A percentile compares a stretch with the other conserved stretches of the same genome.
These are phyloP conservation scores for Ceratocystis lukuohia DNA, from an alignment of 2,329 filamentous ascomycete species.

Conservation along the genomic window DNA sequence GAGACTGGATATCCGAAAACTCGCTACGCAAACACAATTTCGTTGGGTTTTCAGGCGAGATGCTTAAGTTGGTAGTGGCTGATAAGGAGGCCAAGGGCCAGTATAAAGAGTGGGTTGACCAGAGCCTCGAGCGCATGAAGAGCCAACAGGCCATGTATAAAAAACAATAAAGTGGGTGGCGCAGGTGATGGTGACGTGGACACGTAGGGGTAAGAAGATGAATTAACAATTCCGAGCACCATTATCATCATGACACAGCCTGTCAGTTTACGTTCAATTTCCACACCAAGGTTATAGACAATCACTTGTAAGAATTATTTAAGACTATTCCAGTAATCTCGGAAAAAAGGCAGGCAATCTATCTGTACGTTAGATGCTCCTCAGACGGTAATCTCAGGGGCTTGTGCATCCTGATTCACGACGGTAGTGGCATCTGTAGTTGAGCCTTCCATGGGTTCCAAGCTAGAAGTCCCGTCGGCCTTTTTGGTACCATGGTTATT, in stretches of 20 bases:
- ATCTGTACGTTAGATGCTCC: not conserved
- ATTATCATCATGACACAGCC: not conserved
- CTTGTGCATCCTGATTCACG: slow-evolving; percentile 2
- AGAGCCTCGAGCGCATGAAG: slow-evolving; percentile 46
- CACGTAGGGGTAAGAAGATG: slow-evolving; percentile 26
- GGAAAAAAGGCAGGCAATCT: no score
- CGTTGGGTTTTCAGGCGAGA: slow-evolving; percentile 83
- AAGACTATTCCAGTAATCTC: slow-evolving; percentile 1
- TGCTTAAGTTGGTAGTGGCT: slow-evolving; percentile 73
- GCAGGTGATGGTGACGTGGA: slow-evolving; percentile 31
- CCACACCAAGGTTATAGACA: no score
- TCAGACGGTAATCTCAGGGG: not conserved
- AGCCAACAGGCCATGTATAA: slow-evolving; percentile 27
- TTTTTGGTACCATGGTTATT: not conserved
- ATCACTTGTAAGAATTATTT: no score
- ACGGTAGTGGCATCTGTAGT: slow-evolving; percentile 1
- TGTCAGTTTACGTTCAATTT: no score
- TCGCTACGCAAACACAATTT: slow-evolving; percentile 86
- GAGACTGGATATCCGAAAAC: slow-evolving; percentile 90
- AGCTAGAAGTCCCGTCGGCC: not conserved
- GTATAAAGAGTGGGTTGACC: slow-evolving; percentile 54
- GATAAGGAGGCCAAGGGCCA: slow-evolving; percentile 55
- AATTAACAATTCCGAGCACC: not conserved
- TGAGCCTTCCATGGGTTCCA: not conserved
- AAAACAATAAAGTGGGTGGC: slow-evolving; percentile 25